phyloP scores from a whole-genome alignment of 768 basidiomycete genomes.

The Cyclocybe cylindracea region DNA sequence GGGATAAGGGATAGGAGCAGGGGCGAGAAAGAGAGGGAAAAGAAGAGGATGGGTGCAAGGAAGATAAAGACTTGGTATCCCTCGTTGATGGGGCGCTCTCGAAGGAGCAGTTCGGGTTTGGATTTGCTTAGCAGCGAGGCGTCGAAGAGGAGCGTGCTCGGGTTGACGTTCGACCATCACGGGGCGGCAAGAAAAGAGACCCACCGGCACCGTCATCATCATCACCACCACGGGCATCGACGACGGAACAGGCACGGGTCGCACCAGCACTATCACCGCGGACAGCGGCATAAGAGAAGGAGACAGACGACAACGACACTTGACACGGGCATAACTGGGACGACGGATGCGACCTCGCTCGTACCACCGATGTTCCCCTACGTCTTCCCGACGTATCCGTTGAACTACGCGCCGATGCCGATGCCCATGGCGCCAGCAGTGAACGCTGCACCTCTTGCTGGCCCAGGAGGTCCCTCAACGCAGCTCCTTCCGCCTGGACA shows the following conservation, averaged over 20 bases:
- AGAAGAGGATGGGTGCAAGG: slow-evolving; percentile 12
- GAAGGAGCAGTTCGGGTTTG: slow-evolving; percentile 24
- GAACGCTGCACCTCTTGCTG: too few relatives aligned
- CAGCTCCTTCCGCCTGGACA: too few relatives aligned
- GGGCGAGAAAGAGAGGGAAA: slow-evolving; percentile 4
- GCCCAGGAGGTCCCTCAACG: too few relatives aligned
- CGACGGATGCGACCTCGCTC: too few relatives aligned
- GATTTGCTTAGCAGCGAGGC: slow-evolving; percentile 35
- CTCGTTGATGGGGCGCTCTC: slow-evolving; percentile 20
- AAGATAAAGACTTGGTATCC: slow-evolving; percentile 36
- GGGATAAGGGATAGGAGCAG: neutral
- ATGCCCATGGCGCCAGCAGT: too few relatives aligned
- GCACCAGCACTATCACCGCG: slow-evolving; percentile 21
- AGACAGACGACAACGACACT: slow-evolving; percentile 12
- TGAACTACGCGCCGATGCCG: too few relatives aligned
- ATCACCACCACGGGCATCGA: slow-evolving; percentile 10
- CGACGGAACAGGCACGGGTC: slow-evolving; percentile 16
- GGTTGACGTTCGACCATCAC: slow-evolving; percentile 17
- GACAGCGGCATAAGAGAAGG: slow-evolving; percentile 8
- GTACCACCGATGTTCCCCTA: too few relatives aligned
- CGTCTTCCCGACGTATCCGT: too few relatives aligned
- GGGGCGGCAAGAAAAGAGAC: slow-evolving; percentile 7
- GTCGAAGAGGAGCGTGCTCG: slow-evolving; percentile 13
- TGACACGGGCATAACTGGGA: too few relatives aligned
- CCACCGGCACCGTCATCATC: slow-evolving; percentile 12